Conservation (phyloP, 352 stramenopile species). For the Globisporangium paddicum region DNA sequence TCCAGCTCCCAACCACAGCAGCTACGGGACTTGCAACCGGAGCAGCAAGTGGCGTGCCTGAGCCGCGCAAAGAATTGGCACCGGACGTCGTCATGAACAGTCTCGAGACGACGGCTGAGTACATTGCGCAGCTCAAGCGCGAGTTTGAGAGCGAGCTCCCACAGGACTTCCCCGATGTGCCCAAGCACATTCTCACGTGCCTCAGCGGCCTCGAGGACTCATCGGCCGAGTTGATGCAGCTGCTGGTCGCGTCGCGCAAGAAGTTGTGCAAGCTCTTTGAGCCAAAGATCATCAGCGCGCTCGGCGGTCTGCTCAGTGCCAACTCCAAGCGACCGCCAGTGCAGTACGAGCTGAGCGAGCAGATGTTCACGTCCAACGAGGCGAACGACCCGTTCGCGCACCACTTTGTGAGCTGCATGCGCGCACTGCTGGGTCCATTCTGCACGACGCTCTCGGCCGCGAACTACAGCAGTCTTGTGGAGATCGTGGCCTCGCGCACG, state of each 20-base stretch:
- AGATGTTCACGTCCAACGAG: conserved; percentile 86
- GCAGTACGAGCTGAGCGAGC: conserved; percentile 79
- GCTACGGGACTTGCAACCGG: conserved; percentile 14
- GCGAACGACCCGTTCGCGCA: conserved; percentile 85
- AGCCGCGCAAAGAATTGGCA: conserved; percentile 52
- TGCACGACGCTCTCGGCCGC: conserved; percentile 40
- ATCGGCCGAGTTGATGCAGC: conserved; percentile 56
- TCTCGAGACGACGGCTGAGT: conserved; percentile 62
- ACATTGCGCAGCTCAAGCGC: conserved; percentile 75
- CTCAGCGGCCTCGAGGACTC: conserved; percentile 72
- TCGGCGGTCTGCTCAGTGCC: conserved; percentile 45
- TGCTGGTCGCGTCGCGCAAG: conserved; percentile 64
- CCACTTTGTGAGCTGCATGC: conserved; percentile 60
- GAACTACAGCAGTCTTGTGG: conserved; percentile 57
- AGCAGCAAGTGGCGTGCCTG: conserved; percentile 10
- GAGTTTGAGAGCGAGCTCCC: conserved; percentile 71
- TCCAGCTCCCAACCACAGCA: conserved; percentile 20
- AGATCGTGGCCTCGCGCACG: conserved; percentile 35
- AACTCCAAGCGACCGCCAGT: conserved; percentile 37
- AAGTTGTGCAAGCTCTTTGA: conserved; percentile 75
- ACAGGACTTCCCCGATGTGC: conserved; percentile 69
- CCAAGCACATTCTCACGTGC: conserved; percentile 67
- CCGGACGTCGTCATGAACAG: conserved; percentile 84
- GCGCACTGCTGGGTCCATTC: conserved; percentile 49
- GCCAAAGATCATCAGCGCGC: conserved; percentile 53